Evolutionary conservation across 352 stramenopile genomes (phyloP), one percentile per base, ranked within the genome.

Genomic region (Globisporangium sylvaticum): DNA sequence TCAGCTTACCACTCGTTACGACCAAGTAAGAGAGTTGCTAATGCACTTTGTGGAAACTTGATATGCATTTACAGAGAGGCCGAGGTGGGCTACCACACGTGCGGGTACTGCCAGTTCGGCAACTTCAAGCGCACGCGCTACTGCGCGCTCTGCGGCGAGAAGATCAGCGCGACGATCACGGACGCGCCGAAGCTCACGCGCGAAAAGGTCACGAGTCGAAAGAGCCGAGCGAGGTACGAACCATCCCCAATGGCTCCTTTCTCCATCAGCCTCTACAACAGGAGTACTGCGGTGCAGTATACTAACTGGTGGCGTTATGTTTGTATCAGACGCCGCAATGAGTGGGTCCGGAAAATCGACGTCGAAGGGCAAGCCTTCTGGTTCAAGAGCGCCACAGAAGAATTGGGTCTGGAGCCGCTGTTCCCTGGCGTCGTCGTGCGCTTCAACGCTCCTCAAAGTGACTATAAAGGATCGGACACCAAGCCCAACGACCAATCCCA

Each of bases 341-440:
- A 62, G 57, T 62, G 57, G 57, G 50, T 25, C 8, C 57, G 57
- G 22, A 62, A 62, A n/a, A n/a, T 62, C 34, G 57, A 62, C 34
- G 34, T 62, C 1, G 53, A 58, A 25, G 53, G 27, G 1, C 27
- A 24, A 8, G 3, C 27, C 0, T 58, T 58, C 53, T 62, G 57
- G 57, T 62, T 62, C 57, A 39, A 62, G 22, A 34, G 57, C 34
- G 37, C 57, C 4, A 24, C 32, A 15, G 57, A 34, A 27, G 22
- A 34, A 3, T 15, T 18, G 22, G 0, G 18, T 14, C 10, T 25
- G 42, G 57, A 62, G 22, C 14, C 57, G 4, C 57, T 53, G 1
- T 34, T 62, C 34, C 32, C 57, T 4, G 34, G 57, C 22, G n/a
- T 62, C 34, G 57, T 62, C 24, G 57, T 62, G 32, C 57, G 34